These are phyloP conservation scores for Sclerotiophoma versabilis DNA, from an alignment of 2,329 filamentous ascomycete species.

Conservation along the genomic window DNA sequence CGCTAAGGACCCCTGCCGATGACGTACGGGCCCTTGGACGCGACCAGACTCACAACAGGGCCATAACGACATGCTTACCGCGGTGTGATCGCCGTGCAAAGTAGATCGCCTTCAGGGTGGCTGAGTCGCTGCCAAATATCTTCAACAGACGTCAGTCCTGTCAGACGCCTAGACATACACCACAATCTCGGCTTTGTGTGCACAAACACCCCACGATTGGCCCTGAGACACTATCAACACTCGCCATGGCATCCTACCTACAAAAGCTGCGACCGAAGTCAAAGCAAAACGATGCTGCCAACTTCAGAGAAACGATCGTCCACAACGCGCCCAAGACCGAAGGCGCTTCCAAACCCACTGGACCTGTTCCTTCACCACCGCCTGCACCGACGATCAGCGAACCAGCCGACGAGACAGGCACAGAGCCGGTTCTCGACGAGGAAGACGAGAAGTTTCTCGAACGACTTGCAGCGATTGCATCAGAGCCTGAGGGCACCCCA, in stretches of 20 bases:
- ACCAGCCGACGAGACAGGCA: slow-evolving; percentile 36
- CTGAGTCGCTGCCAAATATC: slow-evolving; percentile 5
- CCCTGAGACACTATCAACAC: slow-evolving; percentile 3
- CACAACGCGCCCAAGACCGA: slow-evolving; percentile 16
- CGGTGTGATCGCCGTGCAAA: slow-evolving; percentile 21
- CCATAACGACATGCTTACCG: slow-evolving; percentile 33
- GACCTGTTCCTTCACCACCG: slow-evolving; percentile 22
- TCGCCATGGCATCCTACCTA: slow-evolving; percentile 41
- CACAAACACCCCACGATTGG: slow-evolving; percentile 8
- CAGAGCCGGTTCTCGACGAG: slow-evolving; percentile 61
- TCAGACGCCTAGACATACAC: not conserved
- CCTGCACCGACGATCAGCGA: slow-evolving; percentile 33
- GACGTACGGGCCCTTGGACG: slow-evolving; percentile 33
- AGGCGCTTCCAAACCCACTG: slow-evolving; percentile 34
- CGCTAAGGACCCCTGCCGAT: slow-evolving; percentile 34
- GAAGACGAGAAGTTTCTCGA: slow-evolving; percentile 67
- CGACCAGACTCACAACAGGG: slow-evolving; percentile 26
- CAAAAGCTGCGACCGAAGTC: slow-evolving; percentile 45
- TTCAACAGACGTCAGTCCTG: slow-evolving; percentile 9
- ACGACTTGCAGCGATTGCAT: slow-evolving; percentile 56
- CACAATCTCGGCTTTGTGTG: not conserved
- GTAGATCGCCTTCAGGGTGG: slow-evolving; percentile 21
- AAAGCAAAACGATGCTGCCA: slow-evolving; percentile 34
- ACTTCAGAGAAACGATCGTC: slow-evolving; percentile 21
- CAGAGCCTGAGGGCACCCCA: slow-evolving; percentile 48